Base-by-base conservation (phyloP, 1,139 yeast genomes). In the Geotrichum australiense region DNA sequence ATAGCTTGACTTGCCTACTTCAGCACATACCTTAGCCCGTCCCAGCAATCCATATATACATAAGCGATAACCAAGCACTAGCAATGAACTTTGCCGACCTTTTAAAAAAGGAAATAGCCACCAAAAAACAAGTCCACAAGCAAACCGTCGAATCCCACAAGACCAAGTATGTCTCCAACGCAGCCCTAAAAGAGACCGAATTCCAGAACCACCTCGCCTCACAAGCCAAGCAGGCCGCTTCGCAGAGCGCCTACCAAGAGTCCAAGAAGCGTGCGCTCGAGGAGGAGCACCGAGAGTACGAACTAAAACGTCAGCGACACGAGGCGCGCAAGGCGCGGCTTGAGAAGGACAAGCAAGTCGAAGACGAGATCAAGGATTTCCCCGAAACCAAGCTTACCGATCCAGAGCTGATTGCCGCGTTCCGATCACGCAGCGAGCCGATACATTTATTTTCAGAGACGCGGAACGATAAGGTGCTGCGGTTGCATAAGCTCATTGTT, bases 401-500 rank as follows among this genome's bases (percentile, higher is more conserved):
- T 51, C 73, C 62, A 3, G 78, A 74, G 15, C 78, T 81, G 6
- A 64, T 68, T 41, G 46, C 48, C 5, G 57, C 63, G 42, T 63
- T 83, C 37, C 57, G 71, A 33, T 57, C 57, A 21, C 52, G 76
- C 14, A 49, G 43, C 5, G 55, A 53, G 37, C 62, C 86, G 1
- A 66, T 67, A 12, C 65, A 71, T 0, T 50, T 62, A 12, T 69
- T 67, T 48, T 79, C 76, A 0, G 93, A 83, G 58, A 37, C 53
- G 2, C 52, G 53, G 22, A 42, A 43, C 12, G 52, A 47, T 2
- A 46, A 53, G 22, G 36, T 45, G 15, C 43, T 45, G n/a, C 47
- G 63, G 12, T 47, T 59, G 15, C 43, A 41, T 12, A 41, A 26
- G 22, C 48, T 53, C 41, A 33, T 51, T 22, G 44, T 40, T 4